Conservation (phyloP, 257 asterid genomes). For the Ligustrum vulgare region DNA sequence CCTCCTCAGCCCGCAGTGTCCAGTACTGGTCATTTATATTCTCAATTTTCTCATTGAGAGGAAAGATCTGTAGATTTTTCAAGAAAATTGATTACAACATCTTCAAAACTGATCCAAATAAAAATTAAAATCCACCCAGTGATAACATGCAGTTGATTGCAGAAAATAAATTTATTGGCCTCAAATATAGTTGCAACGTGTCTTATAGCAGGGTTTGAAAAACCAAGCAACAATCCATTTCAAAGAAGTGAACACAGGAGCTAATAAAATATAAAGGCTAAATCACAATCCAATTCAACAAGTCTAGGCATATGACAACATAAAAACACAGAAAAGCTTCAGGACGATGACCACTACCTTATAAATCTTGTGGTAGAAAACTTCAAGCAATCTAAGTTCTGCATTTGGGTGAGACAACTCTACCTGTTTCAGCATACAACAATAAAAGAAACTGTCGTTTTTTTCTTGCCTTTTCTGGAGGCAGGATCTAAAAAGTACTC, state of each 20-base stretch:
- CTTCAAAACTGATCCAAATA: not conserved
- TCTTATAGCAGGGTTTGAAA: not conserved
- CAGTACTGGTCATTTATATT: conserved; percentile 94
- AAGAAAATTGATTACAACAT: conserved; percentile 18
- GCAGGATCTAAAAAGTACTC: not conserved
- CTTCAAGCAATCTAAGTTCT: conserved; percentile 68
- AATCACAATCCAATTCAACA: conserved; percentile 10
- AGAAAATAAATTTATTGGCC: not conserved
- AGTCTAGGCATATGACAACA: conserved; percentile 4
- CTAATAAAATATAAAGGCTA: not conserved
- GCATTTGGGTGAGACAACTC: conserved; percentile 68
- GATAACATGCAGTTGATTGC: not conserved
- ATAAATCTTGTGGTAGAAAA: conserved; percentile 66
- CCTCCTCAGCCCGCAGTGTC: conserved; percentile 98
- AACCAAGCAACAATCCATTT: not conserved
- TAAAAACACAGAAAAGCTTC: conserved; percentile 4
- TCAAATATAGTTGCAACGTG: not conserved
- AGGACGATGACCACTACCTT: conserved; percentile 43
- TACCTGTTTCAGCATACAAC: conserved; percentile 36
- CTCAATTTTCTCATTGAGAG: conserved; percentile 78
- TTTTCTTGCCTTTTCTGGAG: not conserved
- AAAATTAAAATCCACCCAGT: not conserved
- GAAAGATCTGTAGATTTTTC: conserved; percentile 67
- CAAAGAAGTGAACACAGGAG: not conserved
- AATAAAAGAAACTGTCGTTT: conserved; percentile 12